Evolutionary conservation across 768 basidiomycete species (phyloP).

Genomic region (Russula compacta): DNA sequence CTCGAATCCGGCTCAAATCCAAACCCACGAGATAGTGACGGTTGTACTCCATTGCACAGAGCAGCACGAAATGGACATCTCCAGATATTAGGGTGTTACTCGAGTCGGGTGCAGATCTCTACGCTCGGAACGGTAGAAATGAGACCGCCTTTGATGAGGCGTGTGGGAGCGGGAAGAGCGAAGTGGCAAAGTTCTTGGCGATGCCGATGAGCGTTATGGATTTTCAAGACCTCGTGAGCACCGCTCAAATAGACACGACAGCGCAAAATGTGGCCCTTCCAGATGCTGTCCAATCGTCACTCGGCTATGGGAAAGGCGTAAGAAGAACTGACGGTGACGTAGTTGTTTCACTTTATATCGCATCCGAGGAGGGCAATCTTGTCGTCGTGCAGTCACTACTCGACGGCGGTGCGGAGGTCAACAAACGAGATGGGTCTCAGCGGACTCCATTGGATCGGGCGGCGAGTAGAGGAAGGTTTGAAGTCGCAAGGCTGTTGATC

Average conservation of each 20-base stretch:
- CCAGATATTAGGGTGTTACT: background rate
- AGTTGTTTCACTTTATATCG: background rate
- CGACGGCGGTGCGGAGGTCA: background rate
- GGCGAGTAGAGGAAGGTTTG: background rate
- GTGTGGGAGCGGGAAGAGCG: background rate
- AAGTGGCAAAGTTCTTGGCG: no score
- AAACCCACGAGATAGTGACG: background rate
- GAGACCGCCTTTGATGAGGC: background rate
- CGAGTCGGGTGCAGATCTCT: background rate
- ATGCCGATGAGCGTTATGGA: no score
- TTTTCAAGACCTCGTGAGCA: no score
- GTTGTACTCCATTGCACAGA: background rate
- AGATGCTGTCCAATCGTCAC: background rate
- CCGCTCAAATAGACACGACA: no score
- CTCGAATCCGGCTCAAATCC: background rate
- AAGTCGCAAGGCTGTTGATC: background rate
- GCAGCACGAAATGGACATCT: background rate
- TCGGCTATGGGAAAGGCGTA: background rate
- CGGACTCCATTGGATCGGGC: background rate
- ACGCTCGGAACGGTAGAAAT: background rate
- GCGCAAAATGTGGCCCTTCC: background rate
- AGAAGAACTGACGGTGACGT: background rate
- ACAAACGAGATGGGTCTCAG: background rate
- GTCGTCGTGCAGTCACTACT: background rate
- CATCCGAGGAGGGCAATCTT: background rate